Evolutionary conservation across 139 green algal species (phyloP), one percentile per base, ranked within the genome.

Genomic region (Volvox africanus): DNA sequence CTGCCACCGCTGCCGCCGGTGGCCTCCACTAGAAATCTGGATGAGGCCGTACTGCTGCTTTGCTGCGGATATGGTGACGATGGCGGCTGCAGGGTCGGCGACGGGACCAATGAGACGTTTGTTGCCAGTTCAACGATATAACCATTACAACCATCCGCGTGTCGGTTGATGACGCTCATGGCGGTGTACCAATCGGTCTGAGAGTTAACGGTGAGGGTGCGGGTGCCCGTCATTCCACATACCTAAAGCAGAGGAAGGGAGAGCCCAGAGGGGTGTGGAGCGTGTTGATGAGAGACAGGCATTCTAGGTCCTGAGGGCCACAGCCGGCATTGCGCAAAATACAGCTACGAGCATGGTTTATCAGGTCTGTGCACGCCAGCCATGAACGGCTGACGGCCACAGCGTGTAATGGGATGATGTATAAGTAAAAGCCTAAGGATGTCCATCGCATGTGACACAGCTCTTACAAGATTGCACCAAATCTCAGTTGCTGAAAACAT

Each of bases 41-140:
- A 32, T 18, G 73, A 20, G 22, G 30, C 5, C 33, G 76, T 18
- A 82, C 32, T 2, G 75, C 6, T 50, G 71, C 26, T 30, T 79
- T 33, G 71, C 71, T 9, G 21, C 14, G 28, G 71, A n/a, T 44
- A 22, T 65, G 78, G 35, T 19, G 35, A 12, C 35, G 21, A 1
- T 16, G 76, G 17, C 1, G 78, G 35, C 79, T 17, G 37, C 13
- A 28, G 36, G 36, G 21, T 35, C 61, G 32, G 55, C 82, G 55
- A n/a, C 30, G 80, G 28, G 26, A 67, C 32, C 82, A 88, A 36
- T 20, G 82, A 67, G 33, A 88, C 35, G 61, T 75, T 80, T 32
- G 33, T 24, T 16, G 37, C 33, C 65, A 88, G 65, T 36, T 80
- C 65, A 22, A 88, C 24, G 11, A 67, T 3, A 22, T 88, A 88